Evolutionary conservation across 352 stramenopile genomes (phyloP).

Genomic region (Globisporangium takayamanum): DNA sequence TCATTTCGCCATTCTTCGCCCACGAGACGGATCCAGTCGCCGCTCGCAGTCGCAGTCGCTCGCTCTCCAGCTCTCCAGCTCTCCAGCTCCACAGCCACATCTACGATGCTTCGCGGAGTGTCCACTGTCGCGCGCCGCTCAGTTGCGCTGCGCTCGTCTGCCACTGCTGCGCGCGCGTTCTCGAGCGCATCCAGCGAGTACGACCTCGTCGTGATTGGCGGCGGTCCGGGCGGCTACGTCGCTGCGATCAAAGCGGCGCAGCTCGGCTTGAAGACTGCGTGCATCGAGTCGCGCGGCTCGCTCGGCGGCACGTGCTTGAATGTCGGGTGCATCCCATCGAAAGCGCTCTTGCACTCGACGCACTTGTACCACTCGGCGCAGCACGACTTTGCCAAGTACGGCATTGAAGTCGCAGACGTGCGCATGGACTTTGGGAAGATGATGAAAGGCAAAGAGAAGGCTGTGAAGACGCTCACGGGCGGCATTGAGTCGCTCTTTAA

Average conservation of each 20-base stretch:
- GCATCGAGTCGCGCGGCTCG: slow-evolving; percentile 94
- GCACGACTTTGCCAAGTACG: slow-evolving; percentile 95
- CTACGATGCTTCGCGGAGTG: slow-evolving; percentile 26
- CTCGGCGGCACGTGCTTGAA: slow-evolving; percentile 98
- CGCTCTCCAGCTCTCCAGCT: background rate
- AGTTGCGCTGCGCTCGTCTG: slow-evolving; percentile 16
- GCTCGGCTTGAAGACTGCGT: slow-evolving; percentile 97
- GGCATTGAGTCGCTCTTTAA: slow-evolving; percentile 99
- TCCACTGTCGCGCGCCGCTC: slow-evolving; percentile 35
- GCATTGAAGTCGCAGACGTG: slow-evolving; percentile 89
- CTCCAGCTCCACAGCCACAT: background rate
- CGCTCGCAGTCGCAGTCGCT: background rate
- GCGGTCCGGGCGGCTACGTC: slow-evolving; percentile 97
- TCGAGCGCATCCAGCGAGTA: slow-evolving; percentile 46
- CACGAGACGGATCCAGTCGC: background rate
- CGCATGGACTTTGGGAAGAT: slow-evolving; percentile 95
- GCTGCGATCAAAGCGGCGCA: slow-evolving; percentile 98
- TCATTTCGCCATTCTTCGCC: slow-evolving; percentile 12
- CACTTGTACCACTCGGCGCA: slow-evolving; percentile 96
- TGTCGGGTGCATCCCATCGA: slow-evolving; percentile 99
- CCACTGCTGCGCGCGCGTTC: slow-evolving; percentile 35
- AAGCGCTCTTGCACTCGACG: slow-evolving; percentile 94
- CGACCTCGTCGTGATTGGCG: slow-evolving; percentile 90
- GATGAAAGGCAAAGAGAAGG: slow-evolving; percentile 95
- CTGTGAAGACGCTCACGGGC: slow-evolving; percentile 91